Evolutionary conservation across 2,329 filamentous ascomycete genomes (phyloP).

Genomic region (Helotiales sp.): DNA sequence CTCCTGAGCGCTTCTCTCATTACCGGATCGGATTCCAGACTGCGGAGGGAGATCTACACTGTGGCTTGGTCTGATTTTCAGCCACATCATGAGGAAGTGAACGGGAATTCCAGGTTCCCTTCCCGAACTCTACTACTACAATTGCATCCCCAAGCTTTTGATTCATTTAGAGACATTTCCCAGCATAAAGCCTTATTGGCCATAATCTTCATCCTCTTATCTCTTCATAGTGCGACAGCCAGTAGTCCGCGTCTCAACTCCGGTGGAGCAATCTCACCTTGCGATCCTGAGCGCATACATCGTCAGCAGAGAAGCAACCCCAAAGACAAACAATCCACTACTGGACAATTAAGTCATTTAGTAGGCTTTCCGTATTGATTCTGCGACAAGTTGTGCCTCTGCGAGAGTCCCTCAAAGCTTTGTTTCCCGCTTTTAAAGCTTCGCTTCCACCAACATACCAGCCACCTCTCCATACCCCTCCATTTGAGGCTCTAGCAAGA

Average conservation of each 20-base stretch:
- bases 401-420: not conserved
- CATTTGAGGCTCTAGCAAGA: not conserved
- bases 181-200: no score
- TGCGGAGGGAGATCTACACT: not conserved
- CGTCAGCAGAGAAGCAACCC: not conserved
- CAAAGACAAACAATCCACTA: not conserved
- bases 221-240: not conserved
- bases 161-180: no score
- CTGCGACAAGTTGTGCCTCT: not conserved
- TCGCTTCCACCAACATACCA: not conserved
- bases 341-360: not conserved
- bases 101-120: conserved; percentile 4
- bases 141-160: no score
- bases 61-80: conserved; percentile 4
- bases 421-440: not conserved
- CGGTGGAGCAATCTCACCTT: not conserved
- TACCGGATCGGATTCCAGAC: not conserved
- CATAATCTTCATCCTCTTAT: no score
- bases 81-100: conserved; percentile 14
- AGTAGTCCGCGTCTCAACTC: not conserved
- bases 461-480: not conserved
- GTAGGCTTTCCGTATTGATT: not conserved
- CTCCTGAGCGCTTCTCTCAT: not conserved
- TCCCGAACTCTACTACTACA: not conserved
- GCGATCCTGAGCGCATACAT: not conserved